phyloP scores from a whole-genome alignment of 192 early-diverging fungal species.

The Bifiguratus adelaidae region DNA sequence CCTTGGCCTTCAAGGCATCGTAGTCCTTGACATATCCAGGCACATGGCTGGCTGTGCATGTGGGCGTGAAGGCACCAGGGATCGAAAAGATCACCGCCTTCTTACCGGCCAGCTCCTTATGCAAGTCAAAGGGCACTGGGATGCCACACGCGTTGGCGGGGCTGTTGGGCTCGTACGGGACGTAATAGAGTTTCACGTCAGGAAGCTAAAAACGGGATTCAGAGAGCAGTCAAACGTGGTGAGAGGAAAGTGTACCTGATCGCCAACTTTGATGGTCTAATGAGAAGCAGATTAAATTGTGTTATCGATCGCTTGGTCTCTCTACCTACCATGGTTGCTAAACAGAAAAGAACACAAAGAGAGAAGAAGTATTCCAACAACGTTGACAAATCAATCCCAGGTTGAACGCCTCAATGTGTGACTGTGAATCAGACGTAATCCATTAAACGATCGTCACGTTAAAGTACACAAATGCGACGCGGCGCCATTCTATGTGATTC shows the following conservation, averaged over 20 bases:
- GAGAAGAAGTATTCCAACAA: no score
- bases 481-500: not conserved
- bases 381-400: no score
- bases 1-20: slow-evolving; percentile 51
- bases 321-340: no score
- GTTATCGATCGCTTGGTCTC: no score
- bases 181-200: slow-evolving; percentile 10
- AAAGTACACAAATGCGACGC: no score
- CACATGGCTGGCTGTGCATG: slow-evolving; percentile 54
- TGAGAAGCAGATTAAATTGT: no score
- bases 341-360: no score
- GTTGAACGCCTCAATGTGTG: no score
- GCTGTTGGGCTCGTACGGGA: slow-evolving; percentile 12
- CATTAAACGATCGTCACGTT: no score
- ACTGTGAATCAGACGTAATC: no score
- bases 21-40: slow-evolving; percentile 49
- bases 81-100: slow-evolving; percentile 56
- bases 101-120: slow-evolving; percentile 44
- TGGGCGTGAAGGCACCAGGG: slow-evolving; percentile 46
- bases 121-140: slow-evolving; percentile 9
- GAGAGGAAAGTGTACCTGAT: slow-evolving; percentile 4
- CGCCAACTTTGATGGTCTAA: not conserved
- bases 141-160: slow-evolving; percentile 4
- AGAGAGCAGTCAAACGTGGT: not conserved
- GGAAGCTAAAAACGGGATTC: slow-evolving; percentile 5